Evolutionary conservation across 108 stramenopile genomes (phyloP).

Genomic region (Cyclotella kingstonii): DNA sequence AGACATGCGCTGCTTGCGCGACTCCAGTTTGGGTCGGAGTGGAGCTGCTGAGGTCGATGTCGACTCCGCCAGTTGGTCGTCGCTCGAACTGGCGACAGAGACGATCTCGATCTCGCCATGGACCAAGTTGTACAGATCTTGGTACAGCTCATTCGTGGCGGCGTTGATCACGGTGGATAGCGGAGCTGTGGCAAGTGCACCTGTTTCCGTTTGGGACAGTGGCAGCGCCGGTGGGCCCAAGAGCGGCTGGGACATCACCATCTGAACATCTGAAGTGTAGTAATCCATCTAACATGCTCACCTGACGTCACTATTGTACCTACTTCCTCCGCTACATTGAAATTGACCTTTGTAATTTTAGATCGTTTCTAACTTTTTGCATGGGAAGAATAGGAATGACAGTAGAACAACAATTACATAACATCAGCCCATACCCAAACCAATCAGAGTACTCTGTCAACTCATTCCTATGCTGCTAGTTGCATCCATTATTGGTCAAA

Average conservation of each 20-base stretch:
- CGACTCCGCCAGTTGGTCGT: constrained; percentile 10
- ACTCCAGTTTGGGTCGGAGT: constrained; percentile 6
- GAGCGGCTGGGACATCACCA: constrained; percentile 18
- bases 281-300: no score
- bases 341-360: no score
- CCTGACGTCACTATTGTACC: no score
- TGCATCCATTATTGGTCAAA: no score
- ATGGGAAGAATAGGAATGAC: no score
- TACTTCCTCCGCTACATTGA: no score
- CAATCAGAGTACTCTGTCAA: no score
- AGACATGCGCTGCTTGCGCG: constrained; percentile 64
- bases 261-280: background rate
- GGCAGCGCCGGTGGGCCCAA: constrained; percentile 24
- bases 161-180: constrained; percentile 66
- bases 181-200: constrained; percentile 74
- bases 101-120: constrained; percentile 70
- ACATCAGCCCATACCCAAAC: no score
- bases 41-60: background rate
- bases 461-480: no score
- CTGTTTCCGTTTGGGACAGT: constrained; percentile 62
- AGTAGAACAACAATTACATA: no score
- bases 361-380: no score
- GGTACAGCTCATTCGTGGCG: constrained; percentile 74
- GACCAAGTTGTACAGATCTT: constrained; percentile 75
- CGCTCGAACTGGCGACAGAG: constrained; percentile 18